These are phyloP conservation scores for Naganishia friedmannii DNA, from an alignment of 768 basidiomycete genomes.

Conservation along the genomic window DNA sequence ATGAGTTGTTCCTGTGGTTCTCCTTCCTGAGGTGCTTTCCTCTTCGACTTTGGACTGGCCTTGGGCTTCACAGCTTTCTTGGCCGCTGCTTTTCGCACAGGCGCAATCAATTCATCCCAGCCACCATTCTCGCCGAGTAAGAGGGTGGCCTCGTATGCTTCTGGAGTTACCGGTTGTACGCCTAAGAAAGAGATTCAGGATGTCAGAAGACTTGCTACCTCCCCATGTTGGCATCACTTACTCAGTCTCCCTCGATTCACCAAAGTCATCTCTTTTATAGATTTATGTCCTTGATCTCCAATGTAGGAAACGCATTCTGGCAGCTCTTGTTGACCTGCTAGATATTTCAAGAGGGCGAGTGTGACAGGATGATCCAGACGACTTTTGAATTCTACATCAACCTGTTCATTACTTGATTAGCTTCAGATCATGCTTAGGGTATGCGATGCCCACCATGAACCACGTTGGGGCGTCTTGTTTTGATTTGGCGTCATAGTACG, in stretches of 20 bases:
- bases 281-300: constrained; percentile 60
- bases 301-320: constrained; percentile 68
- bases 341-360: constrained; percentile 66
- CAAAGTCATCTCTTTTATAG: constrained; percentile 67
- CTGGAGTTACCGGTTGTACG: constrained; percentile 72
- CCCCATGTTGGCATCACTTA: constrained; percentile 30
- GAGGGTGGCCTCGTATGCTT: constrained; percentile 65
- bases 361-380: constrained; percentile 73
- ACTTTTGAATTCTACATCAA: constrained; percentile 58
- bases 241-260: constrained; percentile 78
- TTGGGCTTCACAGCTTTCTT: background rate
- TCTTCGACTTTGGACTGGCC: background rate
- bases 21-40: background rate
- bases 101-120: constrained; percentile 58
- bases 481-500: constrained; percentile 63
- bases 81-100: background rate
- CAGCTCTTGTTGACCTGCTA: constrained; percentile 56
- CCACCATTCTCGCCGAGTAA: constrained; percentile 70
- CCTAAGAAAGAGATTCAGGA: constrained; percentile 32
- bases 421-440: background rate
- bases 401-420: constrained; percentile 29
- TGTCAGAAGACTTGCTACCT: background rate
- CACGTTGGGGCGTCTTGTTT: constrained; percentile 72
- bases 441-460: constrained; percentile 75
- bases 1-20: background rate